Percentiles rank a stretch among this genome's conserved stretches.
phyloP scores from a whole-genome alignment of 2,329 filamentous ascomycete genomes.

The Thelonectria rubi region DNA sequence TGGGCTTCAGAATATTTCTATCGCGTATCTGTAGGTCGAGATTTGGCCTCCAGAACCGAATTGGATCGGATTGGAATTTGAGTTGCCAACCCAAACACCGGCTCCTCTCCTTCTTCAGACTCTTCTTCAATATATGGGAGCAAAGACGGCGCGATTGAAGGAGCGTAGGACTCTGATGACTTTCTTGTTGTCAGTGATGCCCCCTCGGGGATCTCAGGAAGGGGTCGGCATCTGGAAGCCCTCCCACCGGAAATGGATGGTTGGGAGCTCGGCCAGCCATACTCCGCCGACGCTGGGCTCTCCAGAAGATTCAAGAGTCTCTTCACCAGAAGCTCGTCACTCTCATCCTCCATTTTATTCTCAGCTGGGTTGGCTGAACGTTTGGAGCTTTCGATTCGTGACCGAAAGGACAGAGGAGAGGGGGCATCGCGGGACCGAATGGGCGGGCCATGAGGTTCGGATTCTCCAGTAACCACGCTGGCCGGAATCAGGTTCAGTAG shows the following conservation, averaged over 20 bases:
- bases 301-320: neutral
- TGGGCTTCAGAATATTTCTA: neutral
- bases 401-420: neutral
- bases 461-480: neutral
- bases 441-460: neutral
- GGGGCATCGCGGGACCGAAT: neutral
- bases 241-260: neutral
- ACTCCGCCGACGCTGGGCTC: neutral
- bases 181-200: constrained; percentile 2
- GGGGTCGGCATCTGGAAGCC: constrained; percentile 24
- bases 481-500: constrained; percentile 59
- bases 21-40: neutral
- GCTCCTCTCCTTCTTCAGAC: constrained; percentile 20
- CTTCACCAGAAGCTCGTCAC: neutral
- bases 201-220: constrained; percentile 35
- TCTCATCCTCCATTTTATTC: too few relatives aligned
- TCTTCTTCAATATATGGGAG: constrained; percentile 39
- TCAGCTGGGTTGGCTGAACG: too few relatives aligned
- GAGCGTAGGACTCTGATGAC: constrained; percentile 18
- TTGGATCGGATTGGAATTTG: constrained; percentile 20
- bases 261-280: neutral
- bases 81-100: constrained; percentile 22
- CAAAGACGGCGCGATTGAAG: constrained; percentile 24
- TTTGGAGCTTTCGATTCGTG: neutral
- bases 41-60: constrained; percentile 10